phyloP scores from a whole-genome alignment of 352 stramenopile genomes.

The Phytophthora pini region DNA sequence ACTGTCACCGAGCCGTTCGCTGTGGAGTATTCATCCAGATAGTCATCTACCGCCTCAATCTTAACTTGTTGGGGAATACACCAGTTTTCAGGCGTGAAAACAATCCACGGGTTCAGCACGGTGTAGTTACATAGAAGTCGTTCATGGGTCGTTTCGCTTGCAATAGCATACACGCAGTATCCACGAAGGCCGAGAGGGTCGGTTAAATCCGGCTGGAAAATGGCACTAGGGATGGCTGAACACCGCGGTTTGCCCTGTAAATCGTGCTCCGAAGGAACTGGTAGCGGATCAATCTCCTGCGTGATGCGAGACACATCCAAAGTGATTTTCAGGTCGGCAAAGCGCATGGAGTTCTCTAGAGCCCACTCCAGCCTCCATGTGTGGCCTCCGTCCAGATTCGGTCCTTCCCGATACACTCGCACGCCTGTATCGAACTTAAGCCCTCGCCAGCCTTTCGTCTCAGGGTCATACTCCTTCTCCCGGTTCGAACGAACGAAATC shows the following conservation, averaged over 20 bases:
- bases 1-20: constrained; percentile 55
- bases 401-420: constrained; percentile 68
- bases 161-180: constrained; percentile 70
- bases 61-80: constrained; percentile 61
- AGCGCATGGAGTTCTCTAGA: constrained; percentile 74
- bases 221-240: constrained; percentile 49
- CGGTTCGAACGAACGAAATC: constrained; percentile 73
- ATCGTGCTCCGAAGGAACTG: constrained; percentile 60
- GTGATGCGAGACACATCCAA: constrained; percentile 64
- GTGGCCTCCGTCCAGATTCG: constrained; percentile 73
- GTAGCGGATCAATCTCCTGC: constrained; percentile 67
- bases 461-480: constrained; percentile 62
- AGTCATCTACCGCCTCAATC: constrained; percentile 63
- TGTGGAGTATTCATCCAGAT: constrained; percentile 57
- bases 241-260: constrained; percentile 53
- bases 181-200: constrained; percentile 63
- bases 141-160: constrained; percentile 67
- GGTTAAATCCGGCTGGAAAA: constrained; percentile 52
- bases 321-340: constrained; percentile 70
- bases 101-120: constrained; percentile 71
- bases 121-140: constrained; percentile 83
- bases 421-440: constrained; percentile 80
- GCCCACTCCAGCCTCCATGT: constrained; percentile 79
- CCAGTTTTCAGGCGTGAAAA: constrained; percentile 78
- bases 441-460: constrained; percentile 57